Base-by-base conservation (phyloP, 345 rosid genomes). In the Rhizophora apiculata region DNA sequence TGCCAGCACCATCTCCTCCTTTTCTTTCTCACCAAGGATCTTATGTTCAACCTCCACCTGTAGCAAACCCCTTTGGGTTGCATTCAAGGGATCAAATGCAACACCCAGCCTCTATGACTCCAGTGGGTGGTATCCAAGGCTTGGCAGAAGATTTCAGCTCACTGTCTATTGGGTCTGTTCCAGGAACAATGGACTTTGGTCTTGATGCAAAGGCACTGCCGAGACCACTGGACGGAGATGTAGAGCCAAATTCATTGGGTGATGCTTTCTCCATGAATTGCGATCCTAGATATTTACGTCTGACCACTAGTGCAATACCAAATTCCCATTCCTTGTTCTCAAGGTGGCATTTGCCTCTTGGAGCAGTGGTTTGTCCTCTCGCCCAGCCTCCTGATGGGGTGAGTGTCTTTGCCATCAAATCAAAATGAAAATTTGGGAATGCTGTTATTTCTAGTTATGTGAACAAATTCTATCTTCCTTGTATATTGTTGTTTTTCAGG, bases 281-380 rank as follows among this genome's bases (percentile, higher is more conserved):
- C 68, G 72, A 85, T 74, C 82, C 97, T 71, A 85, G 97, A 82
- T 96, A 84, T 81, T 73, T 96, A 54, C 83, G 97, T 65, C 92
- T 96, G 69, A 92, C 97, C 19, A 92, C 99, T 29, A 77, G 81
- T 71, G 95, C 95, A 39, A 88, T 92, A 55, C 99, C 98, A 18
- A 88, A 83, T 81, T 90, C 99, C 55, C 91, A 88, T 68, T 96
- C 99, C 74, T 84, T 96, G 76, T 85, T 73, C 64, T 88, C 99
- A 58, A 88, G 97, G 88, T 96, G 99, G 99, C 98, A 96, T 84
- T 87, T 92, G 75, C 96, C 98, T 62, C 87, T 96, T 59, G 98
- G 98, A 74, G 99, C 99, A 49, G 92, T 96, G 73, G 98, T 96
- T 78, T 89, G 98, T 72, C 99, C 99, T 74, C 98, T 96, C 72